A percentile compares a stretch with the other conserved stretches of the same genome.
Evolutionary conservation across 2,329 filamentous ascomycete species (phyloP).

Genomic region (Stagonosporopsis vannaccii): DNA sequence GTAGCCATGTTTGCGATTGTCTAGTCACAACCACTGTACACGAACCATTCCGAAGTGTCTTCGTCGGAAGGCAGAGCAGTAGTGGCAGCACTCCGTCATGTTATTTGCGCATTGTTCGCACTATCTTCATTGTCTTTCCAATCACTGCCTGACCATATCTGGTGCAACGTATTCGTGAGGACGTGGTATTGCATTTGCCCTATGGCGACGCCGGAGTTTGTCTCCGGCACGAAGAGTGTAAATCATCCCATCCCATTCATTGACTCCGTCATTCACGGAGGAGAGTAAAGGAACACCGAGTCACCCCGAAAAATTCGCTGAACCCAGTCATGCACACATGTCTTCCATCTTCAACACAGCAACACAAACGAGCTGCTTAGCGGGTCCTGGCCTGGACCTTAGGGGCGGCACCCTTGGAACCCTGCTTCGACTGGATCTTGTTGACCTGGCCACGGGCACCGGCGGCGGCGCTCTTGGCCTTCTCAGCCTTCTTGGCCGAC

Average conservation of each 20-base stretch:
- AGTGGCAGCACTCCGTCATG: neutral
- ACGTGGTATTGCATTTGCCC: slow-evolving; percentile 48
- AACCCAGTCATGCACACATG: slow-evolving; percentile 35
- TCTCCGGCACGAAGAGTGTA: slow-evolving; percentile 38
- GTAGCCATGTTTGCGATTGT: neutral
- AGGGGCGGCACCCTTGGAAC: slow-evolving; percentile 84
- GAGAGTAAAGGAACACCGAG: slow-evolving; percentile 40
- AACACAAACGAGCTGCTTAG: slow-evolving; percentile 61
- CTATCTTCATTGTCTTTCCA: neutral
- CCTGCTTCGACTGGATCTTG: slow-evolving; percentile 95
- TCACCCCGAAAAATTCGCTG: slow-evolving; percentile 39
- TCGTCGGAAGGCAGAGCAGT: neutral
- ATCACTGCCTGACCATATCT: neutral
- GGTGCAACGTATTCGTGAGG: slow-evolving; percentile 32
- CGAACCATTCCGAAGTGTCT: neutral
- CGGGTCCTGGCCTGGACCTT: slow-evolving; percentile 89
- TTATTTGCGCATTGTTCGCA: neutral
- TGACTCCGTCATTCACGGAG: slow-evolving; percentile 36
- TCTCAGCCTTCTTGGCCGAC: slow-evolving; percentile 97
- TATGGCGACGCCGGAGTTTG: slow-evolving; percentile 41
- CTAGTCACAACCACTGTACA: neutral
- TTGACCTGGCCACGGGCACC: slow-evolving; percentile 78
- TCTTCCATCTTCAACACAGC: slow-evolving; percentile 18
- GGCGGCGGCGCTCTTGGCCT: slow-evolving; percentile 86
- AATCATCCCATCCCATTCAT: slow-evolving; percentile 43